Base-by-base conservation (phyloP, 129 eudicot species). In the Pittosporum tobira region DNA sequence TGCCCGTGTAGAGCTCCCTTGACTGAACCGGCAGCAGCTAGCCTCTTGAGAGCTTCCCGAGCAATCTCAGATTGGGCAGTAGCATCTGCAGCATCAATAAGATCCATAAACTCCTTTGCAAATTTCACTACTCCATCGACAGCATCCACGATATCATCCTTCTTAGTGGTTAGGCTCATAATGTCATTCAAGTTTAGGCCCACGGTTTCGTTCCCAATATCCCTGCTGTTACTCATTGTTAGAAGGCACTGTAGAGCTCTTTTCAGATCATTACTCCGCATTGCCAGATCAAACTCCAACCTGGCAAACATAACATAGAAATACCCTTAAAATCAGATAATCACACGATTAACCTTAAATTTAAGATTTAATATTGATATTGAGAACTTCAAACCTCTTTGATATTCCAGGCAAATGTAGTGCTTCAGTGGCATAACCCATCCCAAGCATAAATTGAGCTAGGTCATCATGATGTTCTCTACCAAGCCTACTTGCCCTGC, bases 351-450 rank as follows among this genome's bases (percentile, higher is more conserved):
- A n/a, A n/a, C n/a, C n/a, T n/a, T n/a, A n/a, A n/a, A n/a, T n/a
- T n/a, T n/a, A n/a, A n/a, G n/a, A n/a, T 12, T 28, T 4, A 2
- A 27, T 27, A 0, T 52, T 53, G 40, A 19, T 48, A 55, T 18
- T 15, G 49, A 42, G 56, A 23, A 66, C 58, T 59, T 16, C 8
- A 69, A 52, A 66, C 84, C 95, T 82, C 77, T 89, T 89, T 51
- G 97, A 90, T 82, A 90, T 82, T 71, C 97, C 97, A 51, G 97
- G 97, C 75, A 90, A 74, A 73, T 90, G 97, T 77, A 90, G 97
- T 44, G 99, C 99, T 83, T 91, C 96, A 4, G 87, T 79, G 71
- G 98, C 98, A 73, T 91, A 91, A 72, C 98, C 98, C 98, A 91
- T 91, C 57, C 95, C 95, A 37, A 91, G 94, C 98, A 91, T 83